These are phyloP conservation scores for Starmerella tilneyi DNA, from an alignment of 805 yeast genomes.

Conservation along the genomic window DNA sequence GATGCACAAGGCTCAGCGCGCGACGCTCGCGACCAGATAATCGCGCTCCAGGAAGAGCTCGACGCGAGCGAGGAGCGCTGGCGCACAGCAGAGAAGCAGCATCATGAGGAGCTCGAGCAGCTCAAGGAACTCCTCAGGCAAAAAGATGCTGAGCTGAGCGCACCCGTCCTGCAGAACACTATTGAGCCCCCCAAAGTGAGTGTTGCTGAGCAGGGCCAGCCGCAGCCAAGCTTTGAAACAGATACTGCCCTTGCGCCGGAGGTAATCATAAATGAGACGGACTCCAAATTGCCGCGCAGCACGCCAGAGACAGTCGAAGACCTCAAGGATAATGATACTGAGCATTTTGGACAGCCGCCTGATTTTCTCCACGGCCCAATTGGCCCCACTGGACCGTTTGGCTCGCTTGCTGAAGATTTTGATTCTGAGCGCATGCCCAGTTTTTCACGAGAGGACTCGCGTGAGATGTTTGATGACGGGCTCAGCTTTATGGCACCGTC, in stretches of 20 bases:
- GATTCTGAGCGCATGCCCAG: neutral
- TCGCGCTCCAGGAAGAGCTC: slow-evolving; percentile 14
- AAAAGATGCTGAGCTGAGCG: neutral
- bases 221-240: too few species aligned
- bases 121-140: slow-evolving; percentile 1
- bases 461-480: slow-evolving; percentile 6
- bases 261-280: too few species aligned
- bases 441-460: neutral
- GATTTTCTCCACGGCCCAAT: neutral
- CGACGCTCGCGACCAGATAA: slow-evolving; percentile 9
- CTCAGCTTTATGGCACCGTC: slow-evolving; percentile 4
- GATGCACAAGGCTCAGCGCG: slow-evolving; percentile 15
- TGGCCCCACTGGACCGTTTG: slow-evolving; percentile 18
- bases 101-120: neutral
- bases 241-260: too few species aligned
- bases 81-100: neutral
- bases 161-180: neutral
- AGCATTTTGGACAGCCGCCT: neutral
- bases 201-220: too few species aligned
- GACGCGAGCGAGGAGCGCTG: slow-evolving; percentile 4
- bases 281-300: too few species aligned
- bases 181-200: neutral
- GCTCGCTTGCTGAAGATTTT: slow-evolving; percentile 4
- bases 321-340: too few species aligned
- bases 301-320: too few species aligned